Conservation (phyloP, 331 rosid genomes). For the Saraca asoca region DNA sequence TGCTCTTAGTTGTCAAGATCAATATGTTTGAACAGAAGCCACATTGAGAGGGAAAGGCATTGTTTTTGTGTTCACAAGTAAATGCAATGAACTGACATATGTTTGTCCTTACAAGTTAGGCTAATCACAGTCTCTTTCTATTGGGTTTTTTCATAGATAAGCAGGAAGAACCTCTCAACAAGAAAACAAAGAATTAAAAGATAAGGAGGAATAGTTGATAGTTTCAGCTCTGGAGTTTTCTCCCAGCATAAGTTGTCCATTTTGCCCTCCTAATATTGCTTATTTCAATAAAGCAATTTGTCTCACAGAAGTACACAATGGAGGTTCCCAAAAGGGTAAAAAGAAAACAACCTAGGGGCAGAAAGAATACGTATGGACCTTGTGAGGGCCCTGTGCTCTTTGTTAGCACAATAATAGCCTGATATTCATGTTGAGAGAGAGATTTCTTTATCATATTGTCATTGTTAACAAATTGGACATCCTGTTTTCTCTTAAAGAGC, state of each 20-base stretch:
- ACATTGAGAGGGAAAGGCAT: slow-evolving; percentile 28
- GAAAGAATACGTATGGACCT: no score
- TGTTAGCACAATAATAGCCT: no score
- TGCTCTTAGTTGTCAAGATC: slow-evolving; percentile 24
- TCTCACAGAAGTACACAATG: no score
- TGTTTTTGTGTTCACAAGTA: slow-evolving; percentile 29
- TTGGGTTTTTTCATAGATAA: slow-evolving; percentile 32
- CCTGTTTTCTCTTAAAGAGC: no score
- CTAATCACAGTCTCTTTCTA: slow-evolving; percentile 32
- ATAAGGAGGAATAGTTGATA: slow-evolving; percentile 33
- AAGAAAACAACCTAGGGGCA: no score
- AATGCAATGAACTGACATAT: slow-evolving; percentile 31
- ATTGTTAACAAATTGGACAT: slow-evolving; percentile 1
- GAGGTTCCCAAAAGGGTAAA: no score
- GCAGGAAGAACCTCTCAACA: slow-evolving; percentile 24
- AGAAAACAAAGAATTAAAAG: slow-evolving; percentile 37
- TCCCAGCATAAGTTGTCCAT: slow-evolving; percentile 44
- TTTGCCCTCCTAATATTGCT: slow-evolving; percentile 45
- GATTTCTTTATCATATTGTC: no score
- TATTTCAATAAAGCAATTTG: slow-evolving; percentile 21
- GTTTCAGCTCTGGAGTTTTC: slow-evolving; percentile 33
- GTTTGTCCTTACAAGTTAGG: slow-evolving; percentile 24
- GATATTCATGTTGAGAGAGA: background rate
- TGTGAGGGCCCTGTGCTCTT: background rate
- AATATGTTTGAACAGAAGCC: slow-evolving; percentile 30